Evolutionary conservation across 495 filamentous ascomycete species (phyloP), one percentile per base, ranked within the genome.

Genomic region (Aspergillus campestris): DNA sequence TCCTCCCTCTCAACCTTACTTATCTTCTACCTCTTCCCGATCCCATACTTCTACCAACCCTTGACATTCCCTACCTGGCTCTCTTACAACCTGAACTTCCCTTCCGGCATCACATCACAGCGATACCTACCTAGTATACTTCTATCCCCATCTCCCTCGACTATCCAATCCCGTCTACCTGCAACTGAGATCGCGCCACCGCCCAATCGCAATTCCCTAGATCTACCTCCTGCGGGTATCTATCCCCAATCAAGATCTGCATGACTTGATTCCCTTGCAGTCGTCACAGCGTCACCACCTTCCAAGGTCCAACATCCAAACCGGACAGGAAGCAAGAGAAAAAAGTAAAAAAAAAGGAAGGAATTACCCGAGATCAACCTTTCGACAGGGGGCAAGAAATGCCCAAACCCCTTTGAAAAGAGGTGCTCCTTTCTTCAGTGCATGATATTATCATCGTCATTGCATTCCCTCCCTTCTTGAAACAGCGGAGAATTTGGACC

Each of bases 381-480:
- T 34, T 15, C 39, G 30, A 35, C 38, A 53, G 48, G 48, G 53
- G 52, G 42, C 18, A 55, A 42, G 56, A 56, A 46, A 56, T 59
- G 56, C 46, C 38, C 38, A 49, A 42, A 10, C 50, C 56, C 56
- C 50, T 55, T 53, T 56, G 34, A 52, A 32, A 7, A 50, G 40
- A 34, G 18, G 11, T 18, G 32, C 32, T 48, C 44, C 40, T 40
- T 38, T 42, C 40, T 52, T 45, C 43, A 47, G 11, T 47, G 40
- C 34, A 48, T 51, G 45, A 55, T 51, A 48, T 51, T 51, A 53
- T 57, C 48, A 53, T 45, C 34, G 48, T 42, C 38, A 34, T 34
- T 38, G 42, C 52, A 55, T 56, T 52, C 46, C 51, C 55, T 52
- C 55, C 49, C 55, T 58, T 51, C 47, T 24, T 32, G 41, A 42